phyloP scores from a whole-genome alignment of 2,329 filamentous ascomycete species.

The Karstenula rhodostoma region DNA sequence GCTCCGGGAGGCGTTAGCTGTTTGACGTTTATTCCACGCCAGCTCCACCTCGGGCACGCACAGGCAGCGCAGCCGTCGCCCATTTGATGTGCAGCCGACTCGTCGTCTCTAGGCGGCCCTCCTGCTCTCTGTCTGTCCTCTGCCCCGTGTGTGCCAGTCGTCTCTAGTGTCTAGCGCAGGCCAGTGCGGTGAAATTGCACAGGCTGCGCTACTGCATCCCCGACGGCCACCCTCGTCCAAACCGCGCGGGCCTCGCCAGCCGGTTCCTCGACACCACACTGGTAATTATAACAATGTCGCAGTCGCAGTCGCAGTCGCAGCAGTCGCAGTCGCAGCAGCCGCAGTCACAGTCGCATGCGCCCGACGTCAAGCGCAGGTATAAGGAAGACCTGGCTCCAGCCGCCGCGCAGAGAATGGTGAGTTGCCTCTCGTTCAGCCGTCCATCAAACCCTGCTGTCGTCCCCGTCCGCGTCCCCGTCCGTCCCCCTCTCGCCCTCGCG shows the following conservation, averaged over 20 bases:
- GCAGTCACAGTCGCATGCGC: slow-evolving; percentile 52
- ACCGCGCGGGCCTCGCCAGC: slow-evolving; percentile 41
- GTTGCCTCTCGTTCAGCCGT: slow-evolving; percentile 40
- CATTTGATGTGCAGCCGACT: slow-evolving; percentile 4
- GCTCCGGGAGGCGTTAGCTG: slow-evolving; percentile 43
- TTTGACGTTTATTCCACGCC: slow-evolving; percentile 51
- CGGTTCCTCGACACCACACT: slow-evolving; percentile 41
- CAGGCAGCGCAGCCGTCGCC: slow-evolving; percentile 17
- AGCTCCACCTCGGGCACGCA: slow-evolving; percentile 38
- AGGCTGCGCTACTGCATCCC: slow-evolving; percentile 49
- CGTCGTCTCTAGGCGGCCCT: not conserved
- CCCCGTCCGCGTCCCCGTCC: no score
- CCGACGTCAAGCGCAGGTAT: slow-evolving; percentile 54
- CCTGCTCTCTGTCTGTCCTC: not conserved
- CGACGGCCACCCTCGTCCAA: slow-evolving; percentile 35
- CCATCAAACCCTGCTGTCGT: slow-evolving; percentile 23
- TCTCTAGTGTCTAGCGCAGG: slow-evolving; percentile 1
- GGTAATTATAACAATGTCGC: slow-evolving; percentile 52
- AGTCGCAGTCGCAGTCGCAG: no score
- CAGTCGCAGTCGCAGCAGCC: no score
- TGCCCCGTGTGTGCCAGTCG: slow-evolving; percentile 6
- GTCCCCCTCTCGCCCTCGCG: slow-evolving; percentile 22
- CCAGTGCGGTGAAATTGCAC: slow-evolving; percentile 43
- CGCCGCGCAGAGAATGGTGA: slow-evolving; percentile 54
- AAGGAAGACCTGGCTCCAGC: slow-evolving; percentile 56